Evolutionary conservation across 176 grass and related monocot species (phyloP).

Genomic region (Bonia amplexicaulis): DNA sequence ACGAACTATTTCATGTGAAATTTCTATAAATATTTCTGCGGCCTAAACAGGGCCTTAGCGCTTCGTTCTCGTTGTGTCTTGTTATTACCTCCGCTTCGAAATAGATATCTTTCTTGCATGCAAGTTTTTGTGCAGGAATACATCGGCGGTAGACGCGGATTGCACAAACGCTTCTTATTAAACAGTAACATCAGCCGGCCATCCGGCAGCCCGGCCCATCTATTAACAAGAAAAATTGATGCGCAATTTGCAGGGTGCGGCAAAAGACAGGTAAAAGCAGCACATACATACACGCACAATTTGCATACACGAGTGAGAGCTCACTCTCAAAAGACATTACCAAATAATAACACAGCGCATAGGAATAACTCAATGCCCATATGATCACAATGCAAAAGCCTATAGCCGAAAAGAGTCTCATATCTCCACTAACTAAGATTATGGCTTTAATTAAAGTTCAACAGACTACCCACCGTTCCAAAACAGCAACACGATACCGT

Average conservation of each 20-base stretch:
- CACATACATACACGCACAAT: not conserved
- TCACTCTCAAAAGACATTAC: too few species aligned
- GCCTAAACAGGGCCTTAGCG: too few species aligned
- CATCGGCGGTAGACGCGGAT: too few species aligned
- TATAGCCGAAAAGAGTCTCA: not conserved
- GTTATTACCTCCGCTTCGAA: too few species aligned
- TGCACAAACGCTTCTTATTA: too few species aligned
- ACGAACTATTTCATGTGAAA: not conserved
- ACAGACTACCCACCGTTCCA: slow-evolving; percentile 21
- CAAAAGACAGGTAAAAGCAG: not conserved
- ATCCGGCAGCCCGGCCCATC: not conserved
- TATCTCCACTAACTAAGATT: slow-evolving; percentile 27
- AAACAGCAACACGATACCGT: slow-evolving; percentile 20
- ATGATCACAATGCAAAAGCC: not conserved
- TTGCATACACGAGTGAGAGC: not conserved
- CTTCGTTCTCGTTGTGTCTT: too few species aligned
- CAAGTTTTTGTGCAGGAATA: too few species aligned
- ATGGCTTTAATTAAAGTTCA: slow-evolving; percentile 22
- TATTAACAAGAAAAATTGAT: not conserved
- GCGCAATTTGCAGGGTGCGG: not conserved
- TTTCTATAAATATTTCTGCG: too few species aligned
- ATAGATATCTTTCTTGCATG: too few species aligned
- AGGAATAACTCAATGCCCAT: not conserved
- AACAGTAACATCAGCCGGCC: not conserved
- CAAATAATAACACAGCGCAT: not conserved